phyloP scores from a whole-genome alignment of 148 eudicot species.

The Persicaria tinctoria region DNA sequence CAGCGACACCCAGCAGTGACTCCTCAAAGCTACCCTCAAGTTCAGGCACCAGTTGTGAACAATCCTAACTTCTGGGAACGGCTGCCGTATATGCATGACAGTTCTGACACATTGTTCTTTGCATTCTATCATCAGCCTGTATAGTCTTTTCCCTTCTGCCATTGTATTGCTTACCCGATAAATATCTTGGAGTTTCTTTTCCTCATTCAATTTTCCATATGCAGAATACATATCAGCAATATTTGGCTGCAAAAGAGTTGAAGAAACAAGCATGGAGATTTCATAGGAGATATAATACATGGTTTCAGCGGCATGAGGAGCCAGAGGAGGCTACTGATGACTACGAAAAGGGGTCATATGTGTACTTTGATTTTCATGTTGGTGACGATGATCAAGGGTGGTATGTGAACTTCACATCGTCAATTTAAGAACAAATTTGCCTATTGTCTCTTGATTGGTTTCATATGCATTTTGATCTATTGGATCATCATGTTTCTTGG shows the following conservation, averaged over 20 bases:
- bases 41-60: constrained; percentile 87
- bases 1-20: constrained; percentile 87
- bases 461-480: not conserved
- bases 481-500: not conserved
- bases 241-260: constrained; percentile 92
- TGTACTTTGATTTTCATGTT: constrained; percentile 87
- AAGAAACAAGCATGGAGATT: constrained; percentile 99
- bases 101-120: constrained; percentile 78
- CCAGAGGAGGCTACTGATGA: constrained; percentile 97
- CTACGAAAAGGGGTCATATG: constrained; percentile 91
- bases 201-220: constrained; percentile 12
- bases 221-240: constrained; percentile 98
- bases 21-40: constrained; percentile 93
- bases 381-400: constrained; percentile 88
- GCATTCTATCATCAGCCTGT: constrained; percentile 93
- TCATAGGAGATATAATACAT: constrained; percentile 81
- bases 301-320: constrained; percentile 99
- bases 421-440: not conserved
- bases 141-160: constrained; percentile 8
- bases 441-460: not conserved
- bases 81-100: constrained; percentile 56
- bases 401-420: constrained; percentile 32
- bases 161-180: not conserved
- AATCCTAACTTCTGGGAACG: constrained; percentile 98
- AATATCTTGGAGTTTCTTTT: constrained; percentile 12